Evolutionary conservation across 2,329 filamentous ascomycete species (phyloP), one percentile per base, ranked within the genome.

Genomic region (Leptographium lundbergii): DNA sequence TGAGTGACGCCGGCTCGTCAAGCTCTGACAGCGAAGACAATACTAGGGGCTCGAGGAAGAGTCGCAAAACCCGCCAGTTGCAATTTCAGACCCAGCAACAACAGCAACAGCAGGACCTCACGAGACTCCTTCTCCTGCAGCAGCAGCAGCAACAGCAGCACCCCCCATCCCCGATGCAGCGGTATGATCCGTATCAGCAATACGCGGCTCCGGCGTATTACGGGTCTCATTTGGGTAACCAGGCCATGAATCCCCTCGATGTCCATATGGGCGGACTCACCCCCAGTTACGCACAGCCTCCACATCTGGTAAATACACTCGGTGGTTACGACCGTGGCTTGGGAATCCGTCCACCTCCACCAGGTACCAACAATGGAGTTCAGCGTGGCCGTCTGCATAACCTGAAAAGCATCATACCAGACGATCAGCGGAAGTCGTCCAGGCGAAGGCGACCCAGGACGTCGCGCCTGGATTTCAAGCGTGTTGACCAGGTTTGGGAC

Each of bases 401-500:
- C n/a, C 29, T 42, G 22, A 45, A 27, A 24, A 34, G 50, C 32
- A 24, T n/a, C 42, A 14, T 50, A 39, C 42, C 24, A 10, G 53
- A 25, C 42, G 53, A 53, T 17, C 56, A 45, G 11, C 27, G 24
- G 13, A 50, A 17, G 29, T 22, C 27, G 32, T 24, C 52, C 34
- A 56, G 32, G 14, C 32, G n/a, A 19, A 51, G 14, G 54, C 61
- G 58, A 36, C 65, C 64, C 24, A 66, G 63, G 39, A 24, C 48
- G 7, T 56, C 61, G 4, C 61, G 63, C 61, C 59, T 70, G 13
- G 73, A 75, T 47, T 81, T 71, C 68, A 80, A 78, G 65, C 74
- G 79, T 1, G 77, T 81, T 6, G 79, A 82, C 61, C 75, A 76
- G 63, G 72, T 81, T 0, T 82, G 79, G 79, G 78, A 81, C 61